Evolutionary conservation across 1,284 basidiomycete genomes (phyloP), one percentile per base, ranked within the genome.

Genomic region (Rhodotorula sp.): DNA sequence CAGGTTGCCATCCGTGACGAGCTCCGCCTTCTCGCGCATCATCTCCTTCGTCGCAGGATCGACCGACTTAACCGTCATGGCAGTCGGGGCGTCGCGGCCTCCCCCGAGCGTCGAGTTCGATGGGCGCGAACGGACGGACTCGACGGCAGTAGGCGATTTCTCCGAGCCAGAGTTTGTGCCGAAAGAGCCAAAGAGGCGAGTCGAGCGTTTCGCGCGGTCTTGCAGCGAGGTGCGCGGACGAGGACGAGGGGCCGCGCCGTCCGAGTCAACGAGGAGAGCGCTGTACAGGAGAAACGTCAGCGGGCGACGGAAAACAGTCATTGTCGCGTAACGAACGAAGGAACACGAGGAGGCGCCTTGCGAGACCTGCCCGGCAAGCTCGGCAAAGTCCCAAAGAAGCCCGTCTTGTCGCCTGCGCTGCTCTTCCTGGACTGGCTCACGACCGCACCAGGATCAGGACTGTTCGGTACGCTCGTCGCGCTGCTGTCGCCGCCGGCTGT

Each of bases 1-100:
- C 49, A 94, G 89, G 20, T 80, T 77, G 10, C 74, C 74, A 19
- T 59, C 58, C 27, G 55, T 61, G 39, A 75, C 67, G 2, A 34
- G 86, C 22, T 79, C 74, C 64, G 84, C 83, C 66, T 82, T 78
- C 47, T 83, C 83, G 44, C 85, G 85, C 52, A 82, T 63, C 70
- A 80, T 76, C 66, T 81, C 82, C 64, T 78, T 76, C 53, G 76
- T 53, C 30, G 73, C 74, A 3, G 64, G 62, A 34, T 73, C 73
- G 62, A 76, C 68, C 22, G 44, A 65, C 61, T 77, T 82, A 71
- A 68, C 67, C 44, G 24, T 69, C 77, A 73, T 83, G 79, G 58
- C 81, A 55, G 74, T 80, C 79, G 57, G 78, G 63, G 74, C 74
- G 79, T 82, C 66, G 71, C 74, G 80, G 78, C 75, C 81, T 80